phyloP scores from a whole-genome alignment of 331 rosid species.

The Stylosanthes scabra region DNA sequence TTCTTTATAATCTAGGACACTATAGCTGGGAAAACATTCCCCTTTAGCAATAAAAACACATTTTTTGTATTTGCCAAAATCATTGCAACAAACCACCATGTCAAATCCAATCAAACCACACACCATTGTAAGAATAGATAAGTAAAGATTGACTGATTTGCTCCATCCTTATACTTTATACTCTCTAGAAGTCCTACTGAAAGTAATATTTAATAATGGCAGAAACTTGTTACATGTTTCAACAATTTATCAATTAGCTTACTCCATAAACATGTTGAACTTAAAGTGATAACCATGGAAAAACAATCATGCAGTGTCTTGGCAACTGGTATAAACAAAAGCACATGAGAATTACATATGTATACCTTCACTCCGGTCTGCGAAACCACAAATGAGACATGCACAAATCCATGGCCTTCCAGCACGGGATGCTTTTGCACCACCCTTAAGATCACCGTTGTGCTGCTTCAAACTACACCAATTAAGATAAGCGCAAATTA shows the following conservation, averaged over 20 bases:
- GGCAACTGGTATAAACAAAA: not conserved
- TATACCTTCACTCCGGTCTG: constrained; percentile 78
- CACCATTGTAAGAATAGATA: too few relatives aligned
- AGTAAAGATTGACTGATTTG: too few relatives aligned
- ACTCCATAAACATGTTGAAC: not conserved
- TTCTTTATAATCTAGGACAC: too few relatives aligned
- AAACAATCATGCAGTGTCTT: constrained; percentile 5
- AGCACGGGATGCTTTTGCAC: constrained; percentile 88
- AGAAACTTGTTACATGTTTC: not conserved
- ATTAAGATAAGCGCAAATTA: constrained; percentile 22
- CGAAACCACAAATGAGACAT: constrained; percentile 71
- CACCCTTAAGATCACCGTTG: constrained; percentile 56
- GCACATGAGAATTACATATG: not conserved
- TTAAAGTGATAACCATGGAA: not conserved
- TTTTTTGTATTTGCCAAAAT: too few relatives aligned
- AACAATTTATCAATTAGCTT: not conserved
- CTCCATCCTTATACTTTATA: not conserved
- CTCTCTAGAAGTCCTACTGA: not conserved
- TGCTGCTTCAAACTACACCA: constrained; percentile 63
- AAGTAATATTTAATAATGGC: not conserved
- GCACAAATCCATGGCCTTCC: constrained; percentile 95
- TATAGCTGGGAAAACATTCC: too few relatives aligned
- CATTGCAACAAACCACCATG: too few relatives aligned
- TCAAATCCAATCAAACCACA: too few relatives aligned
- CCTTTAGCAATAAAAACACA: too few relatives aligned